Evolutionary conservation across 108 stramenopile species (phyloP).

Genomic region (Fistulifera pelliculosa): DNA sequence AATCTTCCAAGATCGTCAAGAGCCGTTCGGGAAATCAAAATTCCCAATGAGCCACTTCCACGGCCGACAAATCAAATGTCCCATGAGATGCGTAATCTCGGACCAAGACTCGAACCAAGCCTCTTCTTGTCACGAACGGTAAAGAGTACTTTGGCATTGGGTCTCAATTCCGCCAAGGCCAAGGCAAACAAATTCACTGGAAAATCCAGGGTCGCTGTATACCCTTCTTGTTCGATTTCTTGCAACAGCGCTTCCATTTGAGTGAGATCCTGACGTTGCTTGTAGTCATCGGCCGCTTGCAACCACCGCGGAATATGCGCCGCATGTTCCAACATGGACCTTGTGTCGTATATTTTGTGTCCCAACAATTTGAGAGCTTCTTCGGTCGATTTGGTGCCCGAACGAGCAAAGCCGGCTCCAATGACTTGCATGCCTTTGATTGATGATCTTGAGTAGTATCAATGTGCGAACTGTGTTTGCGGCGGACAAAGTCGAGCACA

Average conservation of each 20-base stretch:
- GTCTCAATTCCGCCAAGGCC: slow-evolving; percentile 11
- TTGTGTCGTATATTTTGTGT: background rate
- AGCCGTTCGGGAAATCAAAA: slow-evolving; percentile 3
- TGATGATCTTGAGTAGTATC: too few relatives aligned
- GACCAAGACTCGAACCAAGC: slow-evolving; percentile 22
- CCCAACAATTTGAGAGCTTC: slow-evolving; percentile 2
- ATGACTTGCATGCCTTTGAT: slow-evolving; percentile 3
- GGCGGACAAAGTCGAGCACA: too few relatives aligned
- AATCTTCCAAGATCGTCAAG: background rate
- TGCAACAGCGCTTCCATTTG: background rate
- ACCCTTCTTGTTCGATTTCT: slow-evolving; percentile 17
- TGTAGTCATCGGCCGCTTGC: background rate
- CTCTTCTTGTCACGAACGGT: slow-evolving; percentile 29
- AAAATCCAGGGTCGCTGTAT: slow-evolving; percentile 26
- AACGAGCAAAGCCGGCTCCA: slow-evolving; percentile 2
- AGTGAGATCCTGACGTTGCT: background rate
- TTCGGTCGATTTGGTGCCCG: background rate
- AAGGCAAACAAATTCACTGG: slow-evolving; percentile 17
- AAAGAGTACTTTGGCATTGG: slow-evolving; percentile 34
- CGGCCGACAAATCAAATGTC: background rate
- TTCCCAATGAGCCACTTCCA: slow-evolving; percentile 1
- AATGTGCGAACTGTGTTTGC: too few relatives aligned
- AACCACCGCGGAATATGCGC: background rate
- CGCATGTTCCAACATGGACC: background rate
- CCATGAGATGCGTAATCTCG: slow-evolving; percentile 16